A percentile compares a stretch with the other conserved stretches of the same genome.
Evolutionary conservation across 495 filamentous ascomycete species (phyloP).

Genomic region (Amorphotheca resinae): DNA sequence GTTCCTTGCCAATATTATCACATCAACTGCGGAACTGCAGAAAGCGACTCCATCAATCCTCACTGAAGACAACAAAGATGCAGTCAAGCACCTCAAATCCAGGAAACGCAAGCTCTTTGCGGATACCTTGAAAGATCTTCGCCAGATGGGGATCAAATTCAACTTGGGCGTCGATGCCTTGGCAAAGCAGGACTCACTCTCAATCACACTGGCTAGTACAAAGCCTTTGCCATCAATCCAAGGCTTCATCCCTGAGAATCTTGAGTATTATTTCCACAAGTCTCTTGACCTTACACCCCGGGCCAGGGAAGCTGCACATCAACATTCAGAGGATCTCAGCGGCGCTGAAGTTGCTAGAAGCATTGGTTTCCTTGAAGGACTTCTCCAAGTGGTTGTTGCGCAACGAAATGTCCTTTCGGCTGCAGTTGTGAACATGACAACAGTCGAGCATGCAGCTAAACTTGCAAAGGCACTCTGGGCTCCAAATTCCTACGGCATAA

Average conservation of each 20-base stretch:
- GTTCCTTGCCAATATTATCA: conserved; percentile 54
- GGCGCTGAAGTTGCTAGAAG: conserved; percentile 63
- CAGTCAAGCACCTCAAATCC: conserved; percentile 75
- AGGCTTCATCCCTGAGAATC: conserved; percentile 23
- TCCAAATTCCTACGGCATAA: conserved; percentile 6
- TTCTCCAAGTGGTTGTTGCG: conserved; percentile 52
- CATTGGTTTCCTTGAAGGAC: conserved; percentile 68
- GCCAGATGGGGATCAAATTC: conserved; percentile 77
- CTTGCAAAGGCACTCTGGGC: conserved; percentile 24
- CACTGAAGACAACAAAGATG: conserved; percentile 70
- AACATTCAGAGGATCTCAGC: conserved; percentile 76
- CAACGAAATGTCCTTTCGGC: conserved; percentile 49
- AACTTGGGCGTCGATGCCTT: conserved; percentile 61
- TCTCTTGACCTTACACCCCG: conserved; percentile 56
- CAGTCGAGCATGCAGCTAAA: conserved; percentile 26
- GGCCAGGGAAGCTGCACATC: conserved; percentile 48
- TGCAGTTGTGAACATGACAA: conserved; percentile 20
- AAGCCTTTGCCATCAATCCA: conserved; percentile 20
- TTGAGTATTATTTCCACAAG: conserved; percentile 69
- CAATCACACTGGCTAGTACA: conserved; percentile 49
- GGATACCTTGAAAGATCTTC: conserved; percentile 67
- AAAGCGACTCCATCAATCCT: conserved; percentile 65
- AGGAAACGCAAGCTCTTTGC: conserved; percentile 85
- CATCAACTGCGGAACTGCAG: conserved; percentile 56
- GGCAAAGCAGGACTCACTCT: conserved; percentile 54